phyloP scores from a whole-genome alignment of 2,329 filamentous ascomycete genomes.

The Acarospora socialis region DNA sequence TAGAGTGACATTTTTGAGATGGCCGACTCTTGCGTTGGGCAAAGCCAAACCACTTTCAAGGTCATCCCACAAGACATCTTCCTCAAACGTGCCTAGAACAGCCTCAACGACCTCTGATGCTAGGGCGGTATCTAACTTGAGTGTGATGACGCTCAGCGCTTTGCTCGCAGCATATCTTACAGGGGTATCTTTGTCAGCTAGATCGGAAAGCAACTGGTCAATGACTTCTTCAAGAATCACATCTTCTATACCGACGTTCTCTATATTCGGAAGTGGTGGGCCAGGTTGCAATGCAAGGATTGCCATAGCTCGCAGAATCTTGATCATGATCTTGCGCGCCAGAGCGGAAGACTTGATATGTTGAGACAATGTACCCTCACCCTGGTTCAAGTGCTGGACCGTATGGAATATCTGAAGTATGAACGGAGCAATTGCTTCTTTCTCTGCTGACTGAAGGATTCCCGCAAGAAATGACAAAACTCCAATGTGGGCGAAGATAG shows the following conservation, averaged over 20 bases:
- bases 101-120: slow-evolving; percentile 77
- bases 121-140: slow-evolving; percentile 68
- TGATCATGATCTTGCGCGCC: slow-evolving; percentile 69
- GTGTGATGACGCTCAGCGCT: slow-evolving; percentile 70
- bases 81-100: slow-evolving; percentile 54
- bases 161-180: slow-evolving; percentile 87
- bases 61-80: slow-evolving; percentile 45
- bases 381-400: slow-evolving; percentile 44
- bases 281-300: slow-evolving; percentile 47
- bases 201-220: slow-evolving; percentile 60
- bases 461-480: slow-evolving; percentile 67
- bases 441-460: slow-evolving; percentile 55
- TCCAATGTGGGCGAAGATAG: slow-evolving; percentile 65
- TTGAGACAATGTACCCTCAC: slow-evolving; percentile 34
- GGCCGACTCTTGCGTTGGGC: no score
- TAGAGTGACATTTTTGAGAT: neutral
- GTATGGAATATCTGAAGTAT: slow-evolving; percentile 51
- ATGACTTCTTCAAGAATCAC: slow-evolving; percentile 66
- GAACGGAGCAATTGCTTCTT: slow-evolving; percentile 57
- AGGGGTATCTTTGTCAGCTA: slow-evolving; percentile 80
- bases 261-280: slow-evolving; percentile 22
- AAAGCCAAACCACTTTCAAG: slow-evolving; percentile 23
- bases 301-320: slow-evolving; percentile 63
- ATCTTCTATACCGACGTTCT: slow-evolving; percentile 17
- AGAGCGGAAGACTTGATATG: slow-evolving; percentile 56